Percentiles rank a stretch among this genome's conserved stretches.
Evolutionary conservation across 495 filamentous ascomycete genomes (phyloP).

Genomic region (Pseudoneurospora amorphoporcata): DNA sequence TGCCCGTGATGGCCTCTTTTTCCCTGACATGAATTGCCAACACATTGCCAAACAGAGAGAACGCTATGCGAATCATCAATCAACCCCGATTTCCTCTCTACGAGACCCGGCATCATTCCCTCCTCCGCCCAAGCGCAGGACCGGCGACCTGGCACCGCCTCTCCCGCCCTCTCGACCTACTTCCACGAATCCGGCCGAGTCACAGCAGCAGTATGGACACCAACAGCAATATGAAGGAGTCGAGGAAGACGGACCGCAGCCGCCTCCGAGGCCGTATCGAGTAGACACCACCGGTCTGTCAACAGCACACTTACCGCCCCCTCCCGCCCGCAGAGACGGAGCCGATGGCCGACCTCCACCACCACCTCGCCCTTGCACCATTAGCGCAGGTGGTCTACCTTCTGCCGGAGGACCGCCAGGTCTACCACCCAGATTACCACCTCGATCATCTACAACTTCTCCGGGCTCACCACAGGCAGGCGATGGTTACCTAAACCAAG

Average conservation of each 20-base stretch:
- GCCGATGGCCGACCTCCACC: slow-evolving; percentile 26
- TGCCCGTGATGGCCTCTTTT: background rate
- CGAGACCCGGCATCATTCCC: slow-evolving; percentile 78
- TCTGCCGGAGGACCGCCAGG: slow-evolving; percentile 42
- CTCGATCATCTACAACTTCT: slow-evolving; percentile 35
- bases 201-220: slow-evolving; percentile 15
- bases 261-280: slow-evolving; percentile 58
- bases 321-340: slow-evolving; percentile 50
- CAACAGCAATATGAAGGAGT: slow-evolving; percentile 24
- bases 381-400: slow-evolving; percentile 1
- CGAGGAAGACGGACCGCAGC: slow-evolving; percentile 31
- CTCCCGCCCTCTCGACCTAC: slow-evolving; percentile 1
- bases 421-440: slow-evolving; percentile 54
- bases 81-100: slow-evolving; percentile 58
- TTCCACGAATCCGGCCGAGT: background rate
- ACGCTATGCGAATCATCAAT: background rate
- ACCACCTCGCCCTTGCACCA: slow-evolving; percentile 11
- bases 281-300: slow-evolving; percentile 61
- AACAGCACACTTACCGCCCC: slow-evolving; percentile 58
- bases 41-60: background rate
- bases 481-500: slow-evolving; percentile 50
- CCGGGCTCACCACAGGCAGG: slow-evolving; percentile 30
- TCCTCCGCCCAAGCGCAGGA: slow-evolving; percentile 63
- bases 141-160: slow-evolving; percentile 2
- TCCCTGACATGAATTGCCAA: background rate